Conservation (phyloP, 192 early-diverging fungal species). For the Backusella liffmaniae region DNA sequence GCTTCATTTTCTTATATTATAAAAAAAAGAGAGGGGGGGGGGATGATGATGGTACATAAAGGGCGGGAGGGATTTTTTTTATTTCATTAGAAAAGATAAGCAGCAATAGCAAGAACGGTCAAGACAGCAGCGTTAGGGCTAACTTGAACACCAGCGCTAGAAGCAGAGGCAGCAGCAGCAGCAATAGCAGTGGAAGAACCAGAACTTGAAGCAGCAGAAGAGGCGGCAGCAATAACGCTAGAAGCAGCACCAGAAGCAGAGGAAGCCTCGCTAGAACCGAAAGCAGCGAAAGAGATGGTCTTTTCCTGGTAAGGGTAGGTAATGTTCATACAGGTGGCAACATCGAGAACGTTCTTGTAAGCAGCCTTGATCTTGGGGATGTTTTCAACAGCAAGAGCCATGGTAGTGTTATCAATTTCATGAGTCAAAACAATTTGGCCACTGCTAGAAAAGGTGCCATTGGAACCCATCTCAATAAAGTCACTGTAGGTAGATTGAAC, state of each 20-base stretch:
- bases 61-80: background rate
- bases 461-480: slow-evolving; percentile 33
- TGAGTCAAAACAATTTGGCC: slow-evolving; percentile 44
- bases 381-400: slow-evolving; percentile 35
- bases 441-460: slow-evolving; percentile 24
- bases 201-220: background rate
- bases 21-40: background rate
- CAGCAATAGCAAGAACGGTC: background rate
- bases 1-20: too few relatives aligned
- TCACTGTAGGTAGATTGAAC: slow-evolving; percentile 22
- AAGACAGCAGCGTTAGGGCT: background rate
- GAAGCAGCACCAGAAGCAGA: slow-evolving; percentile 15
- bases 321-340: slow-evolving; percentile 40
- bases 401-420: slow-evolving; percentile 42
- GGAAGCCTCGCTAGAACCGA: slow-evolving; percentile 14
- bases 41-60: background rate
- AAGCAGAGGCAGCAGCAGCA: background rate
- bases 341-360: slow-evolving; percentile 38
- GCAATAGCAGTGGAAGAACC: background rate
- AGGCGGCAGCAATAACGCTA: slow-evolving; percentile 13
- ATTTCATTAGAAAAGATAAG: background rate
- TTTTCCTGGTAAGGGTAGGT: slow-evolving; percentile 39
- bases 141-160: background rate
- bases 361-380: slow-evolving; percentile 39
- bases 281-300: slow-evolving; percentile 21